Percentiles rank a stretch among this genome's conserved stretches.
Conservation (phyloP, 129 eudicot genomes). For the Silybum marianum region DNA sequence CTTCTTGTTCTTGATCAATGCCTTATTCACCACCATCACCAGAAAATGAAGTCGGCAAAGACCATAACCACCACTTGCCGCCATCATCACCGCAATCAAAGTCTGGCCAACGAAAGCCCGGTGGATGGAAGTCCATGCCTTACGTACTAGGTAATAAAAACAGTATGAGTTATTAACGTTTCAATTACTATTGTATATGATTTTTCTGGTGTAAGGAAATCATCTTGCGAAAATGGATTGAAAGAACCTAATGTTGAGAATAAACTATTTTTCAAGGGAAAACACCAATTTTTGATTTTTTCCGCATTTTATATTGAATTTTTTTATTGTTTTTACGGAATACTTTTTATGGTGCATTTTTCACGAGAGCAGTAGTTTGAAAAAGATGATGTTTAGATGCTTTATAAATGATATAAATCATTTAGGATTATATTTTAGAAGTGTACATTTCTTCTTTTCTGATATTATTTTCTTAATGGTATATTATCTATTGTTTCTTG, state of each 20-base stretch:
- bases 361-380: background rate
- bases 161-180: background rate
- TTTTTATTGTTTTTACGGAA: background rate
- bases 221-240: background rate
- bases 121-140: constrained; percentile 75
- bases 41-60: constrained; percentile 13
- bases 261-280: background rate
- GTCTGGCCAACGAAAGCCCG: constrained; percentile 36
- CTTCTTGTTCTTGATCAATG: constrained; percentile 14
- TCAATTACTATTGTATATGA: background rate
- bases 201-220: background rate
- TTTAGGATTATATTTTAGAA: background rate
- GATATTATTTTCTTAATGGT: background rate
- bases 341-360: no score
- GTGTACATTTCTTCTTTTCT: background rate
- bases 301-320: background rate
- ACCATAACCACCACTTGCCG: background rate
- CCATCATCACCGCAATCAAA: background rate
- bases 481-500: background rate
- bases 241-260: background rate
- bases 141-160: constrained; percentile 44
- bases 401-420: background rate
- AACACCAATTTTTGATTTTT: background rate
- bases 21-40: background rate
- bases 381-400: background rate